Evolutionary conservation across 305 asterid species (phyloP).

Genomic region (Plantago coronopus): DNA sequence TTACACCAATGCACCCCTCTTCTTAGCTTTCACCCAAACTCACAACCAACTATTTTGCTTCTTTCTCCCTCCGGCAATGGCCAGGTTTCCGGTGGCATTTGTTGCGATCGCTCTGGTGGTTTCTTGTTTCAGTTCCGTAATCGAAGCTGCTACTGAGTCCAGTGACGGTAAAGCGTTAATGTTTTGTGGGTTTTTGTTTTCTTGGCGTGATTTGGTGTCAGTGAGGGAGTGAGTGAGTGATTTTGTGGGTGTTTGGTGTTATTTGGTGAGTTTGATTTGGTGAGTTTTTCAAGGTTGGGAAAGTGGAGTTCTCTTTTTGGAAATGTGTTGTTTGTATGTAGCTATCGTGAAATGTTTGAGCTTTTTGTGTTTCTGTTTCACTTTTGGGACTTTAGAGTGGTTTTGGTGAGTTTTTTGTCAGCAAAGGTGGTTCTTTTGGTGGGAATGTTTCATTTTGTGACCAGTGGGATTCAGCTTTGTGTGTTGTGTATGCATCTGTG

Average conservation of each 20-base stretch:
- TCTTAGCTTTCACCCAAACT: constrained; percentile 11
- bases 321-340: background rate
- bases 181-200: constrained; percentile 10
- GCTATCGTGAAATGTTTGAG: background rate
- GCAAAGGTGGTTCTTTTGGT: no score
- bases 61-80: background rate
- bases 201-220: background rate
- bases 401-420: constrained; percentile 1
- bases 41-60: background rate
- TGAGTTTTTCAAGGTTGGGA: background rate
- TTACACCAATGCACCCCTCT: no score
- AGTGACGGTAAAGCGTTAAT: constrained; percentile 48
- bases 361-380: background rate
- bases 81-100: background rate
- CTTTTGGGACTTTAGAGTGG: constrained; percentile 8
- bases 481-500: background rate
- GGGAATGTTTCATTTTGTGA: no score
- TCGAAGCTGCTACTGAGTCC: constrained; percentile 57
- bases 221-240: background rate
- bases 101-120: constrained; percentile 25
- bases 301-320: background rate
- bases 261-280: constrained; percentile 26
- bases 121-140: constrained; percentile 22
- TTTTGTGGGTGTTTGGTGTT: constrained; percentile 7
- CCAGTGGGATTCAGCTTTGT: no score